phyloP scores from a whole-genome alignment of 345 rosid species.

The Isatis tinctoria region DNA sequence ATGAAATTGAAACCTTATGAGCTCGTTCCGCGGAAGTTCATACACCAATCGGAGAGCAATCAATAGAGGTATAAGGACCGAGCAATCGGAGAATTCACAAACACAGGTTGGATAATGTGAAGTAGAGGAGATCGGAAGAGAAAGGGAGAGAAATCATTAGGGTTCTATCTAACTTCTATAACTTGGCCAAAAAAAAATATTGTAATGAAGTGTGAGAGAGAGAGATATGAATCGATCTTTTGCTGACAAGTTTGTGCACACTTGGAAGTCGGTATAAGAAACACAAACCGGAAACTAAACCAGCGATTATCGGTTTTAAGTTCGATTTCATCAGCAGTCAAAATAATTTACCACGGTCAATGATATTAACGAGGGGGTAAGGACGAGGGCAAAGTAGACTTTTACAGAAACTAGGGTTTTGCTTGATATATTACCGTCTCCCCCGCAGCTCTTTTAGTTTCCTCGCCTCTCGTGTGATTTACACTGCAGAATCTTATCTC shows the following conservation, averaged over 20 bases:
- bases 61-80: not conserved
- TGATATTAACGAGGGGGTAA: not conserved
- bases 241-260: not conserved
- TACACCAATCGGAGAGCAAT: not conserved
- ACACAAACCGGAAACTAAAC: constrained; percentile 1
- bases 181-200: not conserved
- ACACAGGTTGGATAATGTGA: not conserved
- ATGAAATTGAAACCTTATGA: constrained; percentile 19
- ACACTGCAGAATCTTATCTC: constrained; percentile 7
- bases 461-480: constrained; percentile 4
- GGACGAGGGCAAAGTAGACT: not conserved
- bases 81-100: not conserved
- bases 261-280: not conserved
- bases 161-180: constrained; percentile 9
- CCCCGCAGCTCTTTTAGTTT: not conserved
- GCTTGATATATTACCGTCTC: not conserved
- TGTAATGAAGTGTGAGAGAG: not conserved
- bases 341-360: not conserved
- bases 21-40: constrained; percentile 17
- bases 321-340: not conserved
- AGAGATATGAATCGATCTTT: not conserved
- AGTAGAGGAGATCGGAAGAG: not conserved
- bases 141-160: constrained; percentile 12
- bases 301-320: not conserved
- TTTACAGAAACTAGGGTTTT: not conserved